Evolutionary conservation across 2,329 filamentous ascomycete species (phyloP).

Genomic region (Pyrenochaeta sp.): DNA sequence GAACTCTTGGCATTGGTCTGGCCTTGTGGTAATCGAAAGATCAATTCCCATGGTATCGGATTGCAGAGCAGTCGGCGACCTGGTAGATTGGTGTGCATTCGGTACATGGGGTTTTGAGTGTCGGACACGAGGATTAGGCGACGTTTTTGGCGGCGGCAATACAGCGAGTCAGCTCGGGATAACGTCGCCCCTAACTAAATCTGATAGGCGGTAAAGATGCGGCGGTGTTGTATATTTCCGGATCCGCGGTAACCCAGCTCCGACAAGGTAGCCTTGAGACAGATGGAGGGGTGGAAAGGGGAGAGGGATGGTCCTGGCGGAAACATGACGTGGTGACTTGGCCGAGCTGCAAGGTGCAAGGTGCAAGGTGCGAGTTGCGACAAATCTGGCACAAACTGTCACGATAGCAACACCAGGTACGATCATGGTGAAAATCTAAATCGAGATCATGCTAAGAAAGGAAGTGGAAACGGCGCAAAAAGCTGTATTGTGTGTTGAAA

Average conservation of each 20-base stretch:
- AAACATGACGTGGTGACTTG: no score
- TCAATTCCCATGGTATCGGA: neutral
- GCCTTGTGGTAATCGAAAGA: neutral
- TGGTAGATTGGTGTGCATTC: neutral
- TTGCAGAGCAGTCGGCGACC: neutral
- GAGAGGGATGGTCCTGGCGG: no score
- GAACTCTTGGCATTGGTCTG: neutral
- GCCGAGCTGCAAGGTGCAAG: no score
- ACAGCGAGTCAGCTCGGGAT: neutral
- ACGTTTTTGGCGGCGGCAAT: neutral
- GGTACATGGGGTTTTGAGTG: neutral
- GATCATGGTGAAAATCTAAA: neutral
- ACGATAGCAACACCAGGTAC: no score
- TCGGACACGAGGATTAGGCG: neutral
- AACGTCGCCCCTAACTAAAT: neutral
- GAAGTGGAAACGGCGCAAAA: neutral
- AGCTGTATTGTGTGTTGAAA: neutral
- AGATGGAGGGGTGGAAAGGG: neutral
- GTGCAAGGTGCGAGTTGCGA: no score
- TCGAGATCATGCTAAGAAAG: neutral
- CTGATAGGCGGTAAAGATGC: neutral
- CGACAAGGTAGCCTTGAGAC: neutral
- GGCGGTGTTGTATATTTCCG: slow-evolving; percentile 1
- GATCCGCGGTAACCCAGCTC: neutral
- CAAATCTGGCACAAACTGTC: no score